Evolutionary conservation across 306 rosid genomes (phyloP), one percentile per base, ranked within the genome.

Genomic region (Inga laurina): DNA sequence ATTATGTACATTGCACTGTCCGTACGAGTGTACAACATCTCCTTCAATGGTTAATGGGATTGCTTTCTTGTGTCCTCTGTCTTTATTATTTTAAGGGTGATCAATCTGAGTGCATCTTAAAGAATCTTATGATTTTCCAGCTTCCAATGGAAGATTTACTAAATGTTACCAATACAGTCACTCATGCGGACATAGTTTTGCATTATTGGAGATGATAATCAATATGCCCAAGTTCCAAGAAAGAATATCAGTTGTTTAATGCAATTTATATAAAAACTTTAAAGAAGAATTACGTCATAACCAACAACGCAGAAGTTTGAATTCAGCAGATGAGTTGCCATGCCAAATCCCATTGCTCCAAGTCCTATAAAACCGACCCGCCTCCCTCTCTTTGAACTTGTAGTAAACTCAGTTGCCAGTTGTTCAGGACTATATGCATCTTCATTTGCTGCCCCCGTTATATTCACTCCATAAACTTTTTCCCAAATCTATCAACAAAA

Each of bases 331-430:
- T 95, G 96, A 79, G 98, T 89, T 79, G 99, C 97, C 99, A 95
- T 95, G 92, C 99, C 99, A 85, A 92, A 95, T 85, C 99, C 99
- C 99, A 95, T 95, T 75, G 97, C 99, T 87, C 99, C 99, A 76
- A 95, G 99, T 79, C 99, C 99, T 81, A 95, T 82, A 88, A 95
- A 95, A 83, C 98, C 99, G 88, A 95, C 84, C 75, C 92, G 88
- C 56, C 64, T 82, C 82, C 83, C 92, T 62, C 84, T 80, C 68
- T 81, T 78, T 79, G 98, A 83, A 79, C 75, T 75, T 52, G 91
- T 77, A 78, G 80, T 88, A 62, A 84, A 84, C 79, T 90, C 76
- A 82, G 88, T 82, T 59, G 98, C 97, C 87, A 95, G 78, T 77
- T 89, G 57, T 85, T 91, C 92, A 43, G 99, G 97, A 82, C 45